Base-by-base conservation (phyloP, 495 filamentous ascomycete genomes). In the Talaromyces ruber region DNA sequence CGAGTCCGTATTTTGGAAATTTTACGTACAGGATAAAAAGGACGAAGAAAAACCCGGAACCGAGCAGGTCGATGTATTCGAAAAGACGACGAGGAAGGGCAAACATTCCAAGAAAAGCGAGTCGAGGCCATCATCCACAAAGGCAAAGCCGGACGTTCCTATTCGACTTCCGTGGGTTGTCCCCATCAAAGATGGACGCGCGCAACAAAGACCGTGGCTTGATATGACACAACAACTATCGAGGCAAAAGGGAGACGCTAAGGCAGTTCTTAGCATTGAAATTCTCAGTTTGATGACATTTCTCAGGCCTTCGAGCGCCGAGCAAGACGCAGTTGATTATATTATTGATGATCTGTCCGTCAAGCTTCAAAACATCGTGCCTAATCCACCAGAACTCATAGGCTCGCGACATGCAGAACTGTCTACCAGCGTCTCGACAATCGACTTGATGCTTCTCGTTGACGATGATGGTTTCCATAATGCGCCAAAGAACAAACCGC, bases 391-490 rank as follows among this genome's bases (percentile, higher is more conserved):
- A 6, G 67, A 76, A 43, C 45, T 81, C 11, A 77, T 82, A 60
- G 85, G 85, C 21, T 85, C 83, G 6, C 71, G 78, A 37, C 58
- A 66, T 5, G 85, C 78, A n/a, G 81, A 82, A n/a, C 68, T 88
- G 32, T 78, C 76, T 0, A 56, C 74, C 47, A 70, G 76, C 21
- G 72, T 74, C 34, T 87, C 86, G 12, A 78, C 79, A 65, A 67
- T 88, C 4, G 76, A 86, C 65, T 70, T 79, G 62, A 66, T 68
- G 28, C 66, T 78, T 7, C 64, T 64, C 8, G 64, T 79, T 6
- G 57, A 68, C 6, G 69, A 72, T 53, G 14, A 57, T 18, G 63
- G 60, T 12, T 64, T 67, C 14, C 64, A 68, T 4, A 47, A 54
- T 45, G 63, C 66, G 16, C 58, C 39, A 16, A 58, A 62, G 24